A percentile compares a stretch with the other conserved stretches of the same genome.
These are phyloP conservation scores for Silene latifolia DNA, from an alignment of 148 eudicot species.

Conservation along the genomic window DNA sequence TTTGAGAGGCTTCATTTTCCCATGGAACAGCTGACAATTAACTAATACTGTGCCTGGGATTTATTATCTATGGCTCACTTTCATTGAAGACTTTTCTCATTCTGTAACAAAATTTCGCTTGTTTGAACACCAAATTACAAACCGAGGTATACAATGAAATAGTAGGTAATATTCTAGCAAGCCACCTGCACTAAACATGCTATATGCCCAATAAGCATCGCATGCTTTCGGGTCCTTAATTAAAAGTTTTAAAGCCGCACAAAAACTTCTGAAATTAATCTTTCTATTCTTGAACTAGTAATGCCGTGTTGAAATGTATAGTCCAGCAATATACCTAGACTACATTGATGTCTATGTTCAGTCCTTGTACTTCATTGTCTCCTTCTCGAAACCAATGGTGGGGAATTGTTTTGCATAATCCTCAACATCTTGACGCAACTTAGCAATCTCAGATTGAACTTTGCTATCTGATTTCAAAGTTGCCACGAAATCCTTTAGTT, in stretches of 20 bases:
- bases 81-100: too few relatives aligned
- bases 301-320: background rate
- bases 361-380: conserved; percentile 90
- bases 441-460: conserved; percentile 68
- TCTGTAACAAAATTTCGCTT: background rate
- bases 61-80: background rate
- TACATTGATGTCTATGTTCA: conserved; percentile 16
- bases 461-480: conserved; percentile 57
- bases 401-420: conserved; percentile 98
- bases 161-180: background rate
- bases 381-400: conserved; percentile 93
- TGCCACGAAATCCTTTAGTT: conserved; percentile 85
- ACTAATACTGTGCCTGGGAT: background rate
- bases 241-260: too few relatives aligned
- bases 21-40: background rate
- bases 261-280: background rate
- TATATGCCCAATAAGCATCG: background rate
- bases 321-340: background rate
- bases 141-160: background rate
- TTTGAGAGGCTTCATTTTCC: background rate
- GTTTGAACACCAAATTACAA: background rate
- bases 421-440: conserved; percentile 77
- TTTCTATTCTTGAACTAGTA: background rate
- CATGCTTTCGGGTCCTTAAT: too few relatives aligned
- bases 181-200: background rate